Conservation (phyloP, 2,329 filamentous ascomycete species). For the Colletotrichum lini region DNA sequence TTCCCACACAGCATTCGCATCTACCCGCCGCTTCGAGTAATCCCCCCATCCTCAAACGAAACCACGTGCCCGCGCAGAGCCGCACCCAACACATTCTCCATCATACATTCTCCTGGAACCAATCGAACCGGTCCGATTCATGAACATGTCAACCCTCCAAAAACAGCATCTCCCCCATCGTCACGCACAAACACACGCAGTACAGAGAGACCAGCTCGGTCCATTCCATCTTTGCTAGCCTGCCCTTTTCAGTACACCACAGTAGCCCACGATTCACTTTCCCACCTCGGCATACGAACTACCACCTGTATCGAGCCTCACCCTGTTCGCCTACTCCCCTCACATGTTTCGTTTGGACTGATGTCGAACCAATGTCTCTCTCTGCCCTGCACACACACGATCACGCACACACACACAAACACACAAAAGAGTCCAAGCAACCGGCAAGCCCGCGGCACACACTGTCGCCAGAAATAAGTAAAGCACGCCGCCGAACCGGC, state of each 20-base stretch:
- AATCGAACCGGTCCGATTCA: not conserved
- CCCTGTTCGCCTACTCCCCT: not conserved
- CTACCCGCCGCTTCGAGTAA: constrained; percentile 20
- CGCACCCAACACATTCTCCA: not conserved
- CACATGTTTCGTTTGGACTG: constrained; percentile 43
- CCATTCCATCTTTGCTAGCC: constrained; percentile 11
- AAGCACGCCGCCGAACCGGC: not conserved
- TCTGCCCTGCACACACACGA: not conserved
- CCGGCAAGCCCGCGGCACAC: not conserved
- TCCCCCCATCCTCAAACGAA: not conserved
- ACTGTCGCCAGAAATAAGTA: not conserved
- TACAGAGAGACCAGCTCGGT: not conserved
- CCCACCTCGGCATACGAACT: not conserved
- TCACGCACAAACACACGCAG: not conserved
- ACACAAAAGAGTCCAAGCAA: constrained; percentile 17
- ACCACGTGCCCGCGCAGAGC: constrained; percentile 33
- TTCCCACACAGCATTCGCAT: constrained; percentile 8
- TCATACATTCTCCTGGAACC: no score
- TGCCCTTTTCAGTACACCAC: no score
- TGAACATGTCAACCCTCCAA: not conserved
- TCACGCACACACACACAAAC: no score
- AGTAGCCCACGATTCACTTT: not conserved
- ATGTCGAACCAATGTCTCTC: constrained; percentile 7
- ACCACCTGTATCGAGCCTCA: not conserved
- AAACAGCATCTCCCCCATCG: not conserved